Evolutionary conservation across 2,329 filamentous ascomycete species (phyloP).

Genomic region (Plectosphaerella cucumerina): DNA sequence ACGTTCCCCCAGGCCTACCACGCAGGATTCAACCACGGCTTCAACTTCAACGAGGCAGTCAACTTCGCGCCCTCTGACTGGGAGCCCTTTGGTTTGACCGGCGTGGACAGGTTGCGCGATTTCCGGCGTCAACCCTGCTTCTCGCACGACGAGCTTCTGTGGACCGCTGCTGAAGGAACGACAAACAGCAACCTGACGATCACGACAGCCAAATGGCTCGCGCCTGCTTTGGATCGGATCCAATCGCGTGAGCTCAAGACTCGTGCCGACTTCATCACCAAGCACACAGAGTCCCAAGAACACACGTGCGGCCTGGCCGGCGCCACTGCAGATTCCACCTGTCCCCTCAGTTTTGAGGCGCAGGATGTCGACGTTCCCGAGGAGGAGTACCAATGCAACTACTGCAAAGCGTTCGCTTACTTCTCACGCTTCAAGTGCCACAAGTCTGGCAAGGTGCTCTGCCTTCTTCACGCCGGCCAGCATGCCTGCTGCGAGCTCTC

Average conservation of each 20-base stretch:
- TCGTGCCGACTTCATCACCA: conserved; percentile 63
- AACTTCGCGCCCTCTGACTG: conserved; percentile 95
- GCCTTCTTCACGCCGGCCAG: conserved; percentile 74
- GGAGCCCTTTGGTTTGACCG: conserved; percentile 86
- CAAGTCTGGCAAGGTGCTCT: conserved; percentile 76
- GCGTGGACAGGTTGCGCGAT: conserved; percentile 79
- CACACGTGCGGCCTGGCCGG: conserved; percentile 52
- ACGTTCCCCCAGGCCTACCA: conserved; percentile 98
- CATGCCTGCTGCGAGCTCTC: conserved; percentile 74
- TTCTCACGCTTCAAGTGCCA: conserved; percentile 86
- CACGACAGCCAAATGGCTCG: conserved; percentile 91
- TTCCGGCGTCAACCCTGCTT: conserved; percentile 94
- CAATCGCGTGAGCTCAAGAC: conserved; percentile 67
- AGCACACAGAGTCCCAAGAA: conserved; percentile 51
- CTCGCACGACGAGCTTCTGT: conserved; percentile 90
- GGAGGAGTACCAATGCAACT: conserved; percentile 86
- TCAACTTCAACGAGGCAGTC: conserved; percentile 98
- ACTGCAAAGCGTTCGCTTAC: conserved; percentile 91
- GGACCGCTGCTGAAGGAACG: conserved; percentile 82
- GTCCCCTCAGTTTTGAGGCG: conserved; percentile 58
- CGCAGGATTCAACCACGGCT: conserved; percentile 96
- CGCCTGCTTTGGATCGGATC: conserved; percentile 78
- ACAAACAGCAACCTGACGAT: conserved; percentile 64
- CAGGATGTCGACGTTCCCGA: conserved; percentile 76
- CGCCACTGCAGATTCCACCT: conserved; percentile 43